Percentiles rank a stretch among this genome's conserved stretches.
These are phyloP conservation scores for Postia placenta DNA, from an alignment of 768 basidiomycete species.

Conservation along the genomic window DNA sequence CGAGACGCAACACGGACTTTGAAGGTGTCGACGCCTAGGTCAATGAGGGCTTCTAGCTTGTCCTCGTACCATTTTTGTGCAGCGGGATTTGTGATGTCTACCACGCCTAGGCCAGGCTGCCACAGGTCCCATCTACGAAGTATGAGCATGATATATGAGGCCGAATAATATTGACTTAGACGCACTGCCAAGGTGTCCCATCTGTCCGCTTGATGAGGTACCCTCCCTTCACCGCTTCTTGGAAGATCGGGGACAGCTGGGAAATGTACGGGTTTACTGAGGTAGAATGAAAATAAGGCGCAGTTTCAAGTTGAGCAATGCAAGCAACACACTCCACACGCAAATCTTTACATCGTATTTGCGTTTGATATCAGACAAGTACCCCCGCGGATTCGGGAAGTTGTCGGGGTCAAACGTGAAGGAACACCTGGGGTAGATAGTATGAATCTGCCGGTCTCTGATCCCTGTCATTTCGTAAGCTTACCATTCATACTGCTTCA, in stretches of 20 bases:
- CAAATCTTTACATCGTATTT: slow-evolving; percentile 68
- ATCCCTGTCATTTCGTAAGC: slow-evolving; percentile 11
- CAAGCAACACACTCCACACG: slow-evolving; percentile 50
- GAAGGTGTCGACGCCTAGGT: slow-evolving; percentile 42
- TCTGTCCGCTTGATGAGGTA: slow-evolving; percentile 67
- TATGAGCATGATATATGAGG: not conserved
- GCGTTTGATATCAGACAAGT: slow-evolving; percentile 52
- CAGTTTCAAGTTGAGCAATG: not conserved
- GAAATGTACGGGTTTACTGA: slow-evolving; percentile 71
- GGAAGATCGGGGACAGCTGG: slow-evolving; percentile 63
- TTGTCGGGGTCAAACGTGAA: slow-evolving; percentile 74
- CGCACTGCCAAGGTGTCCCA: slow-evolving; percentile 63
- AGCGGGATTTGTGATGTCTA: slow-evolving; percentile 59
- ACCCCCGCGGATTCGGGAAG: slow-evolving; percentile 67
- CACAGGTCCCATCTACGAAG: slow-evolving; percentile 50
- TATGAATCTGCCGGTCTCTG: not conserved
- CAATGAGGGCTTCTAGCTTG: slow-evolving; percentile 37
- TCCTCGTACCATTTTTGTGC: slow-evolving; percentile 42
- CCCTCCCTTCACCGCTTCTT: slow-evolving; percentile 59
- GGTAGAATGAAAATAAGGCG: slow-evolving; percentile 2
- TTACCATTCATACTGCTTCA: slow-evolving; percentile 65
- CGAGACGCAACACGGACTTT: slow-evolving; percentile 34
- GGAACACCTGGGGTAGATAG: slow-evolving; percentile 44
- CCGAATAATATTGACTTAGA: slow-evolving; percentile 5
- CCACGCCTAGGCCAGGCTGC: slow-evolving; percentile 57